Conservation (phyloP, 805 yeast species). For the Sugiyamaella valdiviana region DNA sequence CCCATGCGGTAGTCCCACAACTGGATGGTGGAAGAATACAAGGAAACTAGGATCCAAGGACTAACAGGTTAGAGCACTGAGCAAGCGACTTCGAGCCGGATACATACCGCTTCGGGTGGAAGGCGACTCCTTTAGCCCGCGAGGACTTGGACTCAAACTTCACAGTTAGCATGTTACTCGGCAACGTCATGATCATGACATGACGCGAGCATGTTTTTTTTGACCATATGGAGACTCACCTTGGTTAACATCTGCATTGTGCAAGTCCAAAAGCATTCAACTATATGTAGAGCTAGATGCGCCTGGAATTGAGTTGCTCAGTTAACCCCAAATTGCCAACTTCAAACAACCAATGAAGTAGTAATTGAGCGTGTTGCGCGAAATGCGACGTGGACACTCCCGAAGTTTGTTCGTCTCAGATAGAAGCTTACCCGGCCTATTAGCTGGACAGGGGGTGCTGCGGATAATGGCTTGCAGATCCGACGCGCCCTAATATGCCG, state of each 20-base stretch:
- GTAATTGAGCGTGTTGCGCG: background rate
- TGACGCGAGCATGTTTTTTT: background rate
- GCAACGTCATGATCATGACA: background rate
- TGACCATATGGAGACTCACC: slow-evolving; percentile 35
- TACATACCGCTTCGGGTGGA: slow-evolving; percentile 72
- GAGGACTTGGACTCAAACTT: slow-evolving; percentile 96
- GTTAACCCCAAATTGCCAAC: background rate
- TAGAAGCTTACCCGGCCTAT: background rate
- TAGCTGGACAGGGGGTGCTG: no score
- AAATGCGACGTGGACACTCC: slow-evolving; percentile 11
- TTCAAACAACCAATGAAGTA: background rate
- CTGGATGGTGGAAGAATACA: slow-evolving; percentile 97
- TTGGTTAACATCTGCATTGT: slow-evolving; percentile 77
- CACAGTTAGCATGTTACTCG: slow-evolving; percentile 18
- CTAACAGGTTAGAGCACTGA: slow-evolving; percentile 33
- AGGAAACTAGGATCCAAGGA: slow-evolving; percentile 94
- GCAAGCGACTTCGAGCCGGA: background rate
- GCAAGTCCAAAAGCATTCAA: background rate
- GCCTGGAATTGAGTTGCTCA: background rate
- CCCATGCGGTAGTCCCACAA: slow-evolving; percentile 99
- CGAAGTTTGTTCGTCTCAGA: background rate
- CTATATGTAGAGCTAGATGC: background rate
- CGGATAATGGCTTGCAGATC: no score
- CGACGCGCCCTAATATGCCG: background rate
- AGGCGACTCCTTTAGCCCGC: slow-evolving; percentile 95